Percentiles rank a stretch among this genome's conserved stretches.
phyloP scores from a whole-genome alignment of 1,139 yeast species.

The Arxiozyma slooffiae region DNA sequence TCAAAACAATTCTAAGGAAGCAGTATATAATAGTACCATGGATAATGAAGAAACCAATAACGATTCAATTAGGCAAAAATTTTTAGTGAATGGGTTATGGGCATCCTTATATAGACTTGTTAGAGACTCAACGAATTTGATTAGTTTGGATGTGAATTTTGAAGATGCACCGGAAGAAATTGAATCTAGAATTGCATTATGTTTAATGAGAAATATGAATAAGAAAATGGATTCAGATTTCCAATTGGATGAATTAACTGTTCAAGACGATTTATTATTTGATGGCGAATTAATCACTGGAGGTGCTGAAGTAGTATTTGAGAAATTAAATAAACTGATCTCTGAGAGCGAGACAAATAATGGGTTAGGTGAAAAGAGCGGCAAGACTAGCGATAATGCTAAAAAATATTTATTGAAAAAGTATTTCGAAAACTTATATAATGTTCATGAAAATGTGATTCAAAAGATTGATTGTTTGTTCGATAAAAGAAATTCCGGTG shows the following conservation, averaged over 20 bases:
- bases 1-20: slow-evolving; percentile 54
- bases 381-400: slow-evolving; percentile 27
- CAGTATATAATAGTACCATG: neutral
- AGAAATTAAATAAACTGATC: slow-evolving; percentile 39
- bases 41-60: neutral
- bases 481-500: slow-evolving; percentile 47
- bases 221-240: slow-evolving; percentile 40
- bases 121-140: slow-evolving; percentile 53
- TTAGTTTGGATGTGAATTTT: slow-evolving; percentile 64
- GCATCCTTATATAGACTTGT: slow-evolving; percentile 66
- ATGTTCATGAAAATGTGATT: slow-evolving; percentile 49
- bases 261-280: slow-evolving; percentile 42
- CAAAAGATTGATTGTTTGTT: slow-evolving; percentile 53
- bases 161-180: slow-evolving; percentile 59
- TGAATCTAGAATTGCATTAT: slow-evolving; percentile 69
- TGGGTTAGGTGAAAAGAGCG: slow-evolving; percentile 13
- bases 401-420: slow-evolving; percentile 36
- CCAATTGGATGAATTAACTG: slow-evolving; percentile 27
- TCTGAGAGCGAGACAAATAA: neutral
- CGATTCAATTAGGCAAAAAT: slow-evolving; percentile 6
- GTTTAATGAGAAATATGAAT: slow-evolving; percentile 79
- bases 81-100: slow-evolving; percentile 34
- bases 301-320: slow-evolving; percentile 52
- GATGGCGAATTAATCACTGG: slow-evolving; percentile 52
- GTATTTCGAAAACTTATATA: slow-evolving; percentile 43